phyloP scores from a whole-genome alignment of 129 eudicot genomes.

The Saussurea involucrata region DNA sequence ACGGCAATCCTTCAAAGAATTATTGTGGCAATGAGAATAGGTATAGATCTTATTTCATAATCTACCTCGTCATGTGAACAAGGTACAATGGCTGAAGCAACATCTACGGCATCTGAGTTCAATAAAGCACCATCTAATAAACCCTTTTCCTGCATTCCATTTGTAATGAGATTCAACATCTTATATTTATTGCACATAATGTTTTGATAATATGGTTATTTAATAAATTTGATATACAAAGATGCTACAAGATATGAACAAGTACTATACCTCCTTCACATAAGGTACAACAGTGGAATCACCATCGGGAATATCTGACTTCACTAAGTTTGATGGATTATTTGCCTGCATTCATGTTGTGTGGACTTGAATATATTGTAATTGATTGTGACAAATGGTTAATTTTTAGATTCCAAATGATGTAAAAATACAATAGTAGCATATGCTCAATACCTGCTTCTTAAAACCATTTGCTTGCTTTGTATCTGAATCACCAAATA shows the following conservation, averaged over 20 bases:
- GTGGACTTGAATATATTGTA: neutral
- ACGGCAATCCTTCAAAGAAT: slow-evolving; percentile 11
- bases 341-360: slow-evolving; percentile 7
- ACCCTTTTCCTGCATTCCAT: slow-evolving; percentile 37
- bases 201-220: neutral
- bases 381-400: neutral
- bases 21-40: neutral
- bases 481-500: slow-evolving; percentile 41
- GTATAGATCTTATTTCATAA: neutral
- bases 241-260: neutral
- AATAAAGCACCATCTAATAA: slow-evolving; percentile 21
- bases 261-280: slow-evolving; percentile 16
- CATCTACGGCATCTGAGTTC: slow-evolving; percentile 12
- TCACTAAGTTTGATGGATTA: slow-evolving; percentile 5
- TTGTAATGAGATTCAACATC: neutral
- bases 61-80: slow-evolving; percentile 39
- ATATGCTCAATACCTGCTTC: slow-evolving; percentile 32
- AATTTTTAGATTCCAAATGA: neutral
- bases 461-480: slow-evolving; percentile 19
- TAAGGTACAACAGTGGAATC: slow-evolving; percentile 7
- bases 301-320: neutral
- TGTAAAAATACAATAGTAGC: neutral
- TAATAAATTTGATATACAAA: neutral
- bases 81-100: slow-evolving; percentile 23
- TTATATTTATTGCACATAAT: neutral